Conservation (phyloP, 768 basidiomycete species). For the Albatrellus ellisii region DNA sequence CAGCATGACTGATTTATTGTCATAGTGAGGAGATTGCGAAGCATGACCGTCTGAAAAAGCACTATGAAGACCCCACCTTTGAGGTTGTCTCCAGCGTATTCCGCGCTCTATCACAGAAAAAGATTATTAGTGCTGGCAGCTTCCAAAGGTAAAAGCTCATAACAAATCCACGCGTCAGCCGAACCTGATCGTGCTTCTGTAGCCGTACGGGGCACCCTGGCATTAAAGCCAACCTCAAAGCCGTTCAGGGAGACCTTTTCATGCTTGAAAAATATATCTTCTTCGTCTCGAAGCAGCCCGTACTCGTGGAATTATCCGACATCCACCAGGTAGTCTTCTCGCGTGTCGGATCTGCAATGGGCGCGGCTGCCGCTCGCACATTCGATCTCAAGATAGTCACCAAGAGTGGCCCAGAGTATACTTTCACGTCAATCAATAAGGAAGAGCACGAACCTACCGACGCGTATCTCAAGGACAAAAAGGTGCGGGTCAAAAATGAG, state of each 20-base stretch:
- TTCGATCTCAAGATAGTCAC: conserved; percentile 89
- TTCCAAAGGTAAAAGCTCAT: conserved; percentile 58
- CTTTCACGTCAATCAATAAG: conserved; percentile 89
- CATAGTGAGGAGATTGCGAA: conserved; percentile 62
- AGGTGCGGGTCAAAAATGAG: conserved; percentile 90
- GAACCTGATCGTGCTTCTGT: conserved; percentile 1
- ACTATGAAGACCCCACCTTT: conserved; percentile 91
- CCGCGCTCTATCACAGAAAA: conserved; percentile 81
- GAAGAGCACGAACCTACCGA: conserved; percentile 87
- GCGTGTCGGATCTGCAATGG: conserved; percentile 79
- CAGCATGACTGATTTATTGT: neutral
- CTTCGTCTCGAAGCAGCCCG: conserved; percentile 94
- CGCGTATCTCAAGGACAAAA: conserved; percentile 79
- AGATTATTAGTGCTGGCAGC: conserved; percentile 76
- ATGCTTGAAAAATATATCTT: conserved; percentile 96
- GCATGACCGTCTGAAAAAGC: conserved; percentile 78
- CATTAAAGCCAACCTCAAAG: conserved; percentile 97
- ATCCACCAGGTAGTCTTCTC: conserved; percentile 89
- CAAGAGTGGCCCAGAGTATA: conserved; percentile 73
- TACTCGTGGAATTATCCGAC: conserved; percentile 79
- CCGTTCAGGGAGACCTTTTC: conserved; percentile 93
- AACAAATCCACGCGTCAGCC: neutral
- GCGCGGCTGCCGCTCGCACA: conserved; percentile 73
- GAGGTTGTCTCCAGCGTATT: conserved; percentile 92
- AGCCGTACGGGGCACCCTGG: conserved; percentile 86